Evolutionary conservation across 1,284 basidiomycete genomes (phyloP), one percentile per base, ranked within the genome.

Genomic region (Mrakiaceae sp.): DNA sequence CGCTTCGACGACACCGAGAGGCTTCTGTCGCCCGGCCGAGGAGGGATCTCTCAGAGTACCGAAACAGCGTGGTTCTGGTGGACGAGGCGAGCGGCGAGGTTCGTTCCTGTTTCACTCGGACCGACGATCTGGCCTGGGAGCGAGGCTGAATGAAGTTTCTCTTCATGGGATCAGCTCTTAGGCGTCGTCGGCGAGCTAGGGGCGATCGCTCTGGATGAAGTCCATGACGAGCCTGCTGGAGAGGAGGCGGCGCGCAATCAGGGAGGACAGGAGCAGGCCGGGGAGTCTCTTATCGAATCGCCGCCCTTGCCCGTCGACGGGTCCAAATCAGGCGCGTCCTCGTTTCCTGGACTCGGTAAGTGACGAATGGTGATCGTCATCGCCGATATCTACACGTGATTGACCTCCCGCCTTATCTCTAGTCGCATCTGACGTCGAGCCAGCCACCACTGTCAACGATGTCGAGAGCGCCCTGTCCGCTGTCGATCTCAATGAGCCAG

Each of bases 61-160:
- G 57, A 12, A 58, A 58, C 57, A 47, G 46, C 6, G 46, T 58
- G n/a, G 44, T 58, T 1, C 57, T 58, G 12, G 57, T 58, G n/a
- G 57, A 58, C n/a, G 57, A 58, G 43, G n/a, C 47, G 57, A 58
- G 44, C 8, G 57, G 44, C 9, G 43, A 58, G n/a, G 57, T 58
- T 5, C 5, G 27, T 27, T 27, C 27, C 27, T 27, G 27, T 27
- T 27, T 27, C 27, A 27, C 27, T 27, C 27, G 27, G 27, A 27
- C 47, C 1, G 57, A 47, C n/a, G 57, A 47, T n/a, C 8, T 58
- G 46, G 57, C 46, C 2, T n/a, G 16, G 3, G 57, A 58, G 57
- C 46, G 57, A 43, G 57, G 12, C 3, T 27, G 27, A 27, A 27
- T 2, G 27, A 27, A 2, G 27, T 27, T 27, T 27, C 27, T 27